Base-by-base conservation (phyloP, 805 yeast genomes). In the Saturnispora dispora region DNA sequence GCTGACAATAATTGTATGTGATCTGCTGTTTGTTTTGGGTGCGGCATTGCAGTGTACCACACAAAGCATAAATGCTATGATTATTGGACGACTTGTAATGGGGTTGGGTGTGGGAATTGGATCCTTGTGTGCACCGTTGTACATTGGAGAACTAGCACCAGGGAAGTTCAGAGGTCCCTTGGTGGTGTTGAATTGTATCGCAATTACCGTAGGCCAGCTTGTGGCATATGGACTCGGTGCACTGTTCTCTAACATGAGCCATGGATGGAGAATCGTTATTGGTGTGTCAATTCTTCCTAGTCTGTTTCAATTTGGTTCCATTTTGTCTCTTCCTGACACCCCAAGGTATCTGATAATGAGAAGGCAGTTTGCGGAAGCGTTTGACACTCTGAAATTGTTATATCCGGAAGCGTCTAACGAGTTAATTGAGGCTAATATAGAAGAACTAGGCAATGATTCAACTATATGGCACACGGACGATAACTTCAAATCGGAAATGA, bases 41-140 rank as follows among this genome's bases (percentile, higher is more conserved):
- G 88, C 96, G 18, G 76, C 78, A 41, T 70, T 90, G 53, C 99
- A 91, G 70, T 78, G 91, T 52, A 85, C 83, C 33, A 81, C 97
- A 8, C 78, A 79, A 50, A 72, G 82, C 4, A 82, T 88, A 53
- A 87, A 96, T 93, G 81, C 83, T 44, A 91, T 91, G 98, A 83
- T 88, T 55, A 81, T 71, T 13, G 99, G 98, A 45, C 77, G 98
- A 64, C 83, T 93, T 57, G 73, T 91, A 45, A 86, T 91, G 84
- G 99, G 99, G 15, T 85, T 86, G 67, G 98, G 96, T 59, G 97
- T 91, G 27, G 99, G 99, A 58, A 77, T 87, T 50, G 98, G 97
- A 1, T 88, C 97, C 2, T 72, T 91, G 51, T 83, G 88, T 51
- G 88, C 97, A 15, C 99, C 99, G 1, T 73, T 91, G 52, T 90